Conservation (phyloP, 139 green algal genomes). For the Closterium sp. region DNA sequence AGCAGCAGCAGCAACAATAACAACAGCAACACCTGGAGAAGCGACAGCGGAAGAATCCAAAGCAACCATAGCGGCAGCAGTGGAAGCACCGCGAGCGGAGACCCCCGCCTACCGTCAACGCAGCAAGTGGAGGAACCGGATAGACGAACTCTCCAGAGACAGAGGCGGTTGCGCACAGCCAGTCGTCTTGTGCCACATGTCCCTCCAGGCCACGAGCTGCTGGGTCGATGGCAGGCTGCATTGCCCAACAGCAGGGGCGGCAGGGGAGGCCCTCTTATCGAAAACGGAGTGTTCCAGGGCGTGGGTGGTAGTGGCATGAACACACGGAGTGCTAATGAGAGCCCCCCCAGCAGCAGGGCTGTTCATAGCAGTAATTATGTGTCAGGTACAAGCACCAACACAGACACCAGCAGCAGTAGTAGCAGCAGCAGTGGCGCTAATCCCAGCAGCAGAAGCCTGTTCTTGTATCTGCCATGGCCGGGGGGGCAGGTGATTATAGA, state of each 20-base stretch:
- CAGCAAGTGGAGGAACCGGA: background rate
- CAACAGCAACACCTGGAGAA: background rate
- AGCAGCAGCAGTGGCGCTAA: background rate
- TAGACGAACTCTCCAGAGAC: background rate
- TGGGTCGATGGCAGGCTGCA: background rate
- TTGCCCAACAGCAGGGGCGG: background rate
- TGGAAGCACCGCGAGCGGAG: background rate
- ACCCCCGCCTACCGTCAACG: background rate
- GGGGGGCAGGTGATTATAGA: background rate
- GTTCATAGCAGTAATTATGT: background rate
- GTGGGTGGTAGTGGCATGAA: background rate
- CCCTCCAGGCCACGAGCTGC: background rate
- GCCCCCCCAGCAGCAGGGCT: background rate
- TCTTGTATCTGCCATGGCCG: constrained; percentile 3
- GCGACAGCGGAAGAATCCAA: background rate
- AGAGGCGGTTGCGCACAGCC: background rate
- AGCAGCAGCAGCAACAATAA: background rate
- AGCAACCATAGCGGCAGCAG: background rate
- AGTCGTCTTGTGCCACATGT: background rate
- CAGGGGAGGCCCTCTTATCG: no score
- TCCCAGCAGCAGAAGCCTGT: background rate
- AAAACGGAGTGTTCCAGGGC: background rate
- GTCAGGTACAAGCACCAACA: background rate
- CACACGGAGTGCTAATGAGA: background rate
- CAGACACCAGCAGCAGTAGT: background rate